These are phyloP conservation scores for Yamadazyma akitaensis DNA, from an alignment of 805 yeast genomes.

Conservation along the genomic window DNA sequence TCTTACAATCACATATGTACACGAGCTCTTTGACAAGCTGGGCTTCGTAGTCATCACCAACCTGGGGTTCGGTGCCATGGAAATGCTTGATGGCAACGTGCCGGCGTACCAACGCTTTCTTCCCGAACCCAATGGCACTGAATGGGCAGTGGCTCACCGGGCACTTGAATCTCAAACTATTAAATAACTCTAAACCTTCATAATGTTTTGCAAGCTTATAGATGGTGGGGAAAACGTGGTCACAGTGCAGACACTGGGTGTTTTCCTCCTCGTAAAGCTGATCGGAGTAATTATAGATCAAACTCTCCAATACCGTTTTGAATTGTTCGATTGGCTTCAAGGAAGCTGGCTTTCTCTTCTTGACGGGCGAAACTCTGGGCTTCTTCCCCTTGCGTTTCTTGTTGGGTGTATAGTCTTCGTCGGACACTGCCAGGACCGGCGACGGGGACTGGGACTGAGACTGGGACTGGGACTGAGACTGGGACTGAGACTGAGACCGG, in stretches of 20 bases:
- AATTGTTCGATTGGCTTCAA: background rate
- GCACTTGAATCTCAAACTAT: conserved; percentile 20
- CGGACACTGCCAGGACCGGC: background rate
- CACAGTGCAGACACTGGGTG: conserved; percentile 10
- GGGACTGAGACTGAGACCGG: no score
- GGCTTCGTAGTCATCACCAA: background rate
- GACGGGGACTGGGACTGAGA: background rate
- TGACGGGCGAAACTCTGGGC: background rate
- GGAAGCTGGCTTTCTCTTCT: background rate
- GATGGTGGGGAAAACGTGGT: background rate
- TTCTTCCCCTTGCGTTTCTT: background rate
- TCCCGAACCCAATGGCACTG: conserved; percentile 26
- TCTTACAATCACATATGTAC: conserved; percentile 12
- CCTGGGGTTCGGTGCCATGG: background rate
- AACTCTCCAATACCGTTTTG: background rate
- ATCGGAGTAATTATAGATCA: background rate
- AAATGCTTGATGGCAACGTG: conserved; percentile 25
- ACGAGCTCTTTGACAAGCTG: conserved; percentile 8
- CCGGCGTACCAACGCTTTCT: conserved; percentile 27
- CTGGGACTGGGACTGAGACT: no score
- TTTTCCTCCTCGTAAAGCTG: background rate
- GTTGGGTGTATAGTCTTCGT: background rate
- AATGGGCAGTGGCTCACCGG: conserved; percentile 30
- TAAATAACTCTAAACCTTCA: conserved; percentile 16
- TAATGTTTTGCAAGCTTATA: conserved; percentile 19